These are phyloP conservation scores for Gloeostereum incarnatum DNA, from an alignment of 768 basidiomycete genomes.

Conservation along the genomic window DNA sequence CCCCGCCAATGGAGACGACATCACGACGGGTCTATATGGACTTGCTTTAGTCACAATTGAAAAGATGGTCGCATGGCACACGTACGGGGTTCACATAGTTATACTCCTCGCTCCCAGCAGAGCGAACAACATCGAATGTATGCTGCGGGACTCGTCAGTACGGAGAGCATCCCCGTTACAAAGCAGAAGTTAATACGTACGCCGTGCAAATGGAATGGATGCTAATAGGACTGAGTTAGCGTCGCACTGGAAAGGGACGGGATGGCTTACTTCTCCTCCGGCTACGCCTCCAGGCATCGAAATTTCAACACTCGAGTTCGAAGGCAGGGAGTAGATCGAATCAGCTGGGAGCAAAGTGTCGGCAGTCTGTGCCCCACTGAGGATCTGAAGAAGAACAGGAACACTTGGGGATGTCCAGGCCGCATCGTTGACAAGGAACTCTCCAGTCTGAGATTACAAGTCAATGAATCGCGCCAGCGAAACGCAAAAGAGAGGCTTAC, in stretches of 20 bases:
- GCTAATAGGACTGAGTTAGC: conserved; percentile 6
- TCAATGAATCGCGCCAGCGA: neutral
- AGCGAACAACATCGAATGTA: conserved; percentile 16
- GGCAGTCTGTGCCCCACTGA: conserved; percentile 28
- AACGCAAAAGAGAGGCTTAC: neutral
- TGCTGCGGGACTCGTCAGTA: conserved; percentile 1
- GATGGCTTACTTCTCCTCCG: conserved; percentile 11
- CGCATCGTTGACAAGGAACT: conserved; percentile 22
- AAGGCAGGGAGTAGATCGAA: conserved; percentile 25
- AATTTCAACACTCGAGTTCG: conserved; percentile 31
- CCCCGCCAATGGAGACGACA: conserved; percentile 12
- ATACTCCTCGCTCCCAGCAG: conserved; percentile 14
- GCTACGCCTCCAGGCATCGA: conserved; percentile 18
- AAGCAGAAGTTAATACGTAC: conserved; percentile 1
- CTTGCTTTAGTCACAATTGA: neutral
- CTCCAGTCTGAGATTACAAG: conserved; percentile 2
- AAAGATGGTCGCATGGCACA: conserved; percentile 4
- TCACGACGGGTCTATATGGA: conserved; percentile 14
- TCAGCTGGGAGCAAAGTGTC: conserved; percentile 18
- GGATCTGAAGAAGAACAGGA: conserved; percentile 34
- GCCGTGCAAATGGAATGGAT: conserved; percentile 28
- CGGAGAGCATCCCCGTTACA: neutral
- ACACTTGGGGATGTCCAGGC: conserved; percentile 21
- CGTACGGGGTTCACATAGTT: conserved; percentile 35
- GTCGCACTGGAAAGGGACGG: neutral